phyloP scores from a whole-genome alignment of 1,284 basidiomycete genomes.

The Ustilago curta region DNA sequence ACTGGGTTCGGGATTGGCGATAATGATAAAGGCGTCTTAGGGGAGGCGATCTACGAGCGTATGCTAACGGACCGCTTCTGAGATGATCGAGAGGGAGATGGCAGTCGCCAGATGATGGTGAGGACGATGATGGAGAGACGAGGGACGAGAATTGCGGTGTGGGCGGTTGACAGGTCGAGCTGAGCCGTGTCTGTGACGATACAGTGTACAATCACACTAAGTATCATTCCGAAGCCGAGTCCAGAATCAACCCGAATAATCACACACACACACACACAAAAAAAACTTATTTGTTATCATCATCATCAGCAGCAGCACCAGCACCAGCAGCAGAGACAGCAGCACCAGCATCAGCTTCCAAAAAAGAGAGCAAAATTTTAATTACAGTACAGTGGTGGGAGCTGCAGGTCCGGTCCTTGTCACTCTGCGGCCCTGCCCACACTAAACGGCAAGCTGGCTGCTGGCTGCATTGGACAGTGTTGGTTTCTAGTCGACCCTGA shows the following conservation, averaged over 20 bases:
- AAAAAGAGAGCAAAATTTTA: not conserved
- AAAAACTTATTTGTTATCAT: not conserved
- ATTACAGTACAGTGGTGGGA: too few relatives aligned
- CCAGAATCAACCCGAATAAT: too few relatives aligned
- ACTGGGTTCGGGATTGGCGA: not conserved
- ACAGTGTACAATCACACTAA: too few relatives aligned
- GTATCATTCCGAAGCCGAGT: constrained; percentile 1
- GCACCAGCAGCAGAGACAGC: too few relatives aligned
- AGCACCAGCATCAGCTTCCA: too few relatives aligned
- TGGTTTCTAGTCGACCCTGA: not conserved
- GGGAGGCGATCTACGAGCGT: not conserved
- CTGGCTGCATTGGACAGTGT: not conserved
- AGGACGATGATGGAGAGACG: not conserved
- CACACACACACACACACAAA: too few relatives aligned
- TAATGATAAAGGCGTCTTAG: not conserved
- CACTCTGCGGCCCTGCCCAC: constrained; percentile 1
- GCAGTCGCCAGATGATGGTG: not conserved
- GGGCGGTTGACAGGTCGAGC: too few relatives aligned
- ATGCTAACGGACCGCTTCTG: not conserved
- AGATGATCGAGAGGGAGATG: not conserved
- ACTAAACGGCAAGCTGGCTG: not conserved
- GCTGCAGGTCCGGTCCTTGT: not conserved
- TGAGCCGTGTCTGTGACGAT: not conserved
- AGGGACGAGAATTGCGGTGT: not conserved
- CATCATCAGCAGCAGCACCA: too few relatives aligned